A percentile compares a stretch with the other conserved stretches of the same genome.
phyloP scores from a whole-genome alignment of 768 basidiomycete species.

The Lentinula lateritia region DNA sequence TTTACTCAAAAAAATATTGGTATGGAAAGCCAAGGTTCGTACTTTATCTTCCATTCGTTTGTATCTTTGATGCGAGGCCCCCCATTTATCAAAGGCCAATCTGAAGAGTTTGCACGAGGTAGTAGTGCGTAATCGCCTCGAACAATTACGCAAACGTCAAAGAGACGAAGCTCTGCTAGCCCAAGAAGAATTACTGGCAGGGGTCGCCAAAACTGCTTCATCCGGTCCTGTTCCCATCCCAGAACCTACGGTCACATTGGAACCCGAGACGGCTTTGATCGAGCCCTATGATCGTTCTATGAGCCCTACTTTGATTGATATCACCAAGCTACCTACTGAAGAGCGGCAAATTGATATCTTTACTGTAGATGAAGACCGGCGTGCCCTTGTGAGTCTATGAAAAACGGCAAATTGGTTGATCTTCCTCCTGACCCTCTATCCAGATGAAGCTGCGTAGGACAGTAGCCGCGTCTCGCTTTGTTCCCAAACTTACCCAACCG shows the following conservation, averaged over 20 bases:
- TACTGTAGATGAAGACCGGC: constrained; percentile 58
- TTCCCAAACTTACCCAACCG: constrained; percentile 67
- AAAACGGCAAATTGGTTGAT: neutral
- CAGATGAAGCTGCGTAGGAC: constrained; percentile 76
- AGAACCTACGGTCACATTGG: neutral
- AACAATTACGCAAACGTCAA: constrained; percentile 93
- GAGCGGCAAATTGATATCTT: constrained; percentile 81
- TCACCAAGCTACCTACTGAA: constrained; percentile 63
- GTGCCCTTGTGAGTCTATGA: constrained; percentile 48
- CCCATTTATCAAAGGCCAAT: constrained; percentile 57
- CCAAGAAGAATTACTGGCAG: constrained; percentile 84
- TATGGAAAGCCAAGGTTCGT: constrained; percentile 92
- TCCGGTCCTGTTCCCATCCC: neutral
- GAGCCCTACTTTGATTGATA: constrained; percentile 77
- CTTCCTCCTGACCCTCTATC: neutral
- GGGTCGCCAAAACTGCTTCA: constrained; percentile 60
- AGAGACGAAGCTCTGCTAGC: constrained; percentile 93
- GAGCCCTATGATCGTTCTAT: constrained; percentile 83
- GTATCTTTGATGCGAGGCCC: constrained; percentile 7
- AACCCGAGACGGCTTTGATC: constrained; percentile 44
- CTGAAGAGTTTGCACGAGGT: constrained; percentile 91
- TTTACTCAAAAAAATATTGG: constrained; percentile 83
- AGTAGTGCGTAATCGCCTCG: constrained; percentile 91
- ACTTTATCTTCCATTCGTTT: neutral
- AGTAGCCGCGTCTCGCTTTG: constrained; percentile 83